These are phyloP conservation scores for Aphanomyces stellatus DNA, from an alignment of 352 stramenopile species.

Conservation along the genomic window DNA sequence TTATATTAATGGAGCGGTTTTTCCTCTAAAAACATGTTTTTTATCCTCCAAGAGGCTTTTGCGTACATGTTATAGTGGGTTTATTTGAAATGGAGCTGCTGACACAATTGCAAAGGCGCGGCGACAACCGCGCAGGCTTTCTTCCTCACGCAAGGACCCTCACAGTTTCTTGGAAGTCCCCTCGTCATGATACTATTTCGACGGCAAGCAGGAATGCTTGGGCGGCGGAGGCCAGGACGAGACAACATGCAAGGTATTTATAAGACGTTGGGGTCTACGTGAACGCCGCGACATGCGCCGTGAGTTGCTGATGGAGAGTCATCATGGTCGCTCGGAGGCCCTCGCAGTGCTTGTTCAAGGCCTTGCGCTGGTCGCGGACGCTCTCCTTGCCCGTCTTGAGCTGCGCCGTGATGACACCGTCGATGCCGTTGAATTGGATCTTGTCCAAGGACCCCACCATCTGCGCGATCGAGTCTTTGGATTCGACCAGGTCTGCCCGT, in stretches of 20 bases:
- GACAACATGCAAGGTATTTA: not conserved
- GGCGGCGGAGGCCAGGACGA: no score
- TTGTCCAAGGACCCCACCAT: constrained; percentile 3
- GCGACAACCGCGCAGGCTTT: no score
- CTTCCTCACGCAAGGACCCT: no score
- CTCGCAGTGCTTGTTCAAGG: constrained; percentile 10
- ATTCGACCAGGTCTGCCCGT: not conserved
- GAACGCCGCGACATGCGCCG: not conserved
- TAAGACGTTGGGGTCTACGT: not conserved
- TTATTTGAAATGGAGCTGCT: no score
- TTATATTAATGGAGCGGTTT: no score
- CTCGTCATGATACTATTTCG: no score
- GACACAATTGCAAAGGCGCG: no score
- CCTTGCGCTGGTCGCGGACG: constrained; percentile 13
- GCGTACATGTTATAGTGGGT: no score
- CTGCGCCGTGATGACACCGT: constrained; percentile 15
- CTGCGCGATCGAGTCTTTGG: constrained; percentile 10
- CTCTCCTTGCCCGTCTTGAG: constrained; percentile 1
- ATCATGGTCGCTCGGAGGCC: not conserved
- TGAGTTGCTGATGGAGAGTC: constrained; percentile 1
- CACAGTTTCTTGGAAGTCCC: no score
- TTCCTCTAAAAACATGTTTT: not conserved
- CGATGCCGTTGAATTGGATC: constrained; percentile 11
- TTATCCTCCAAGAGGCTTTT: not conserved
- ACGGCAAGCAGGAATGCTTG: no score